These are phyloP conservation scores for Lepiota venenata DNA, from an alignment of 768 basidiomycete species.

Conservation along the genomic window DNA sequence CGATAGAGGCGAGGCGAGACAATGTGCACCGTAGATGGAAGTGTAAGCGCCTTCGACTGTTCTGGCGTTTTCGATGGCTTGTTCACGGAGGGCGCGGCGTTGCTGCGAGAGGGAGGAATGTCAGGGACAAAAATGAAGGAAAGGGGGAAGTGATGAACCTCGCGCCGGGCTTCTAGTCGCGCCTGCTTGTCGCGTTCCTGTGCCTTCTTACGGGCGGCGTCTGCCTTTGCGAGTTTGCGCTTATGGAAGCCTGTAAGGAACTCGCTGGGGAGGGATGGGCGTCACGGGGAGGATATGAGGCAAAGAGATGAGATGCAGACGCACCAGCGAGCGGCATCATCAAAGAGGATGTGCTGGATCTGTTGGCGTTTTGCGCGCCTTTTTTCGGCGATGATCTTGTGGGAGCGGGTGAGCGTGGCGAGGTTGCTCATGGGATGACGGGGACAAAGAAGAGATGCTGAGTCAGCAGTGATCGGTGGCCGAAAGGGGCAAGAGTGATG, in stretches of 20 bases:
- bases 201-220: conserved; percentile 71
- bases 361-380: conserved; percentile 62
- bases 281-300: conserved; percentile 12
- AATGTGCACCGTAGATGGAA: conserved; percentile 37
- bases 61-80: conserved; percentile 73
- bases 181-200: conserved; percentile 75
- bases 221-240: conserved; percentile 81
- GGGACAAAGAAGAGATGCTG: conserved; percentile 19
- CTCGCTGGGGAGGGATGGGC: conserved; percentile 47
- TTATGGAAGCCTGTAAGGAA: conserved; percentile 94
- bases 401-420: conserved; percentile 57
- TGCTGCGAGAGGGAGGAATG: conserved; percentile 42
- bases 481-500: conserved; percentile 5
- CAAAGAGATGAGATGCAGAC: conserved; percentile 15
- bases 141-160: conserved; percentile 45
- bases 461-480: conserved; percentile 20
- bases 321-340: conserved; percentile 80
- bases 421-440: conserved; percentile 35
- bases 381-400: conserved; percentile 62
- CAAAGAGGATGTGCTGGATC: conserved; percentile 80
- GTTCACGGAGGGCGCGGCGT: conserved; percentile 73
- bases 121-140: conserved; percentile 15
- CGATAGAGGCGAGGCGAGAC: conserved; percentile 7
- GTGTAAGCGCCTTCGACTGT: conserved; percentile 76
- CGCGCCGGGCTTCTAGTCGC: conserved; percentile 67